Base-by-base conservation (phyloP, 2,329 filamentous ascomycete genomes). In the Chrysosporium keratinophilum region DNA sequence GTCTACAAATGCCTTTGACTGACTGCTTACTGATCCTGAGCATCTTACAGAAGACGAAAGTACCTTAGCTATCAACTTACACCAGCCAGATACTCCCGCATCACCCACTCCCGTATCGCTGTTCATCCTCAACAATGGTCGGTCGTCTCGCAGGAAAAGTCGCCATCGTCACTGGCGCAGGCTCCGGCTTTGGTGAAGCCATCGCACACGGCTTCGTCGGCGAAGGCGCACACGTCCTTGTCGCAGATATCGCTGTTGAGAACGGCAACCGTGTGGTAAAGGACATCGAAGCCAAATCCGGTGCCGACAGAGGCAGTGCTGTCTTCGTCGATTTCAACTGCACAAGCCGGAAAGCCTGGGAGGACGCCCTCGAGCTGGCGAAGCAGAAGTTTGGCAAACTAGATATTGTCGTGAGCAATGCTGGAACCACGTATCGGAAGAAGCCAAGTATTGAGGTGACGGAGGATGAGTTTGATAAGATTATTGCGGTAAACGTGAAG, bases 391-490 rank as follows among this genome's bases (percentile, higher is more conserved):
- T 65, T 43, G 63, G 61, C 5, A 43, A 62, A 23, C 55, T 76
- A 46, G 69, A 74, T 60, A 63, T 72, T 12, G 58, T 76, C 45
- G 65, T 76, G 33, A 75, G 75, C 56, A 76, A 75, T 63, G 72
- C 73, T 12, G 74, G 74, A 12, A 70, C 64, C 15, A 63, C 62
- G 17, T 69, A 67, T 61, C 60, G 62, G 48, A 70, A 71, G 55
- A 70, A 70, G 63, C 68, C 69, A 0, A 71, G 69, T 1, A 48
- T 62, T 5, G 68, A 70, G 41, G 70, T 72, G 9, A 72, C 71
- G 2, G 71, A 72, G 19, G 66, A 62, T 14, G 71, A 74, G 42
- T 74, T 69, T 63, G 69, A 73, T 54, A 65, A 63, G 2, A 69
- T 72, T 40, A 69, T 73, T 55, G 65, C 65, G 9, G 69, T 73